A percentile compares a stretch with the other conserved stretches of the same genome.
Evolutionary conservation across 306 rosid species (phyloP).

Genomic region (Acmispon strigosus): DNA sequence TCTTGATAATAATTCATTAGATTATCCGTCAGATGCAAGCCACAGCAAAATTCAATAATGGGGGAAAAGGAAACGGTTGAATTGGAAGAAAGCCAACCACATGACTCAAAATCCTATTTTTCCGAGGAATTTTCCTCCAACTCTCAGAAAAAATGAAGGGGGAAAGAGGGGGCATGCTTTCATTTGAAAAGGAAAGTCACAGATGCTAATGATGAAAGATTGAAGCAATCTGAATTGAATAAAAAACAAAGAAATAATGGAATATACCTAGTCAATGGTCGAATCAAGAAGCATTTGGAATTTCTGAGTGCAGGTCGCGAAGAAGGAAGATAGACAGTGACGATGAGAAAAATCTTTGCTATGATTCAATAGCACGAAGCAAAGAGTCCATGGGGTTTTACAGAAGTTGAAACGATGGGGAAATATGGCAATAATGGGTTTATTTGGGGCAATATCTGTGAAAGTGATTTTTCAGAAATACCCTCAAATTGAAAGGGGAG

Average conservation of each 20-base stretch:
- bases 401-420: not conserved
- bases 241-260: not conserved
- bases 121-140: not conserved
- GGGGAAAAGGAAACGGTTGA: not conserved
- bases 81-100: not conserved
- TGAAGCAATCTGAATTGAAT: not conserved
- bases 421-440: not conserved
- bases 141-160: not conserved
- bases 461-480: not conserved
- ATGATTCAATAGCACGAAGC: conserved; percentile 22
- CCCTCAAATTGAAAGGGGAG: not conserved
- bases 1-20: not conserved
- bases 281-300: conserved; percentile 16
- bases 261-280: conserved; percentile 28
- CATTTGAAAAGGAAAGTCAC: not conserved
- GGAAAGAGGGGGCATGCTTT: not conserved
- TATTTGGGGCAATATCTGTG: not conserved
- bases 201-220: not conserved
- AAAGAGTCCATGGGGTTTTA: not conserved
- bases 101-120: not conserved
- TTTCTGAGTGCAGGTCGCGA: not conserved
- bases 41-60: not conserved
- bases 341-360: conserved; percentile 12
- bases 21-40: not conserved
- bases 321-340: conserved; percentile 20